Base-by-base conservation (phyloP, 345 rosid species). In the Mangifera indica region DNA sequence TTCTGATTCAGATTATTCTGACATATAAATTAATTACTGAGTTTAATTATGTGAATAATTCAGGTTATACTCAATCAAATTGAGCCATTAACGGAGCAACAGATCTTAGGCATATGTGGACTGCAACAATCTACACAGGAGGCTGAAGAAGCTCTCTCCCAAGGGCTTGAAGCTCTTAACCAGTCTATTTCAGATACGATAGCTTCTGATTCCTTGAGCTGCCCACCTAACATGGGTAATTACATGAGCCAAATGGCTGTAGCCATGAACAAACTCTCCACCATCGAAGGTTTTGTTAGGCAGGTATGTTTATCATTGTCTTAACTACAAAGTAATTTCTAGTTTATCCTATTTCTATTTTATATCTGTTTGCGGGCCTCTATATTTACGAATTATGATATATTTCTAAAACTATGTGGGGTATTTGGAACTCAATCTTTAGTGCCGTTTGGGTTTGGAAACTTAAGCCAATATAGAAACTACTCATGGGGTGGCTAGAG, bases 211-310 rank as follows among this genome's bases (percentile, higher is more conserved):
- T 87, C 98, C 11, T 77, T 96, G 65, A 88, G 87, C 75, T 84
- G 81, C 63, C 88, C 98, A 69, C 89, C 90, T 21, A 89, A 89
- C 83, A 84, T 93, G 91, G 83, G 89, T 26, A 96, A 88, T 83
- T 93, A 88, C 85, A 96, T 96, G 98, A 87, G 90, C 59, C 98
- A 93, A 56, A 96, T 96, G 99, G 91, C 98, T 60, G 44, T 85
- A 1, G 99, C 98, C 79, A 91, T 96, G 82, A 96, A 81, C 87
- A 96, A 96, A 85, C 98, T 96, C 77, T 89, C 98, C 40, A 75
- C 94, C 15, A 81, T 91, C 18, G 96, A 96, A 82, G 90, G 89
- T 49, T 91, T 93, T 58, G 97, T 96, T 67, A 87, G 93, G 77
- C 99, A 96, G 99, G 99, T 96, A 80, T 25, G 55, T 12, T 22